Evolutionary conservation across 2,329 filamentous ascomycete species (phyloP).

Genomic region (Sporothrix humicola): DNA sequence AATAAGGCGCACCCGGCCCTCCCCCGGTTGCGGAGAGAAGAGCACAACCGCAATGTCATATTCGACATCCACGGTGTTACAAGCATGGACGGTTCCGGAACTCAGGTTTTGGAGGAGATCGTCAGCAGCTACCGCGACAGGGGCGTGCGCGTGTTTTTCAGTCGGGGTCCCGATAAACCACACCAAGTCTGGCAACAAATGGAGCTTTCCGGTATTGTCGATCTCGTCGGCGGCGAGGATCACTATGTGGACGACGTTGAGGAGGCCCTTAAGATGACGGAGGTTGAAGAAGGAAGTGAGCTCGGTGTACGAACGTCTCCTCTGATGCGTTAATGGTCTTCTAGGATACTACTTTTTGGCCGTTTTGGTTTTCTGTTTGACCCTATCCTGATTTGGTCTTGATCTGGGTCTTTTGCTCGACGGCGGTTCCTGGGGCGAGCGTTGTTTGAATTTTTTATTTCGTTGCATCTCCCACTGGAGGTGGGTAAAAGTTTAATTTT

Average conservation of each 20-base stretch:
- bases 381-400: no score
- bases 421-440: no score
- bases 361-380: no score
- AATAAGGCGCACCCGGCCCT: constrained; percentile 82
- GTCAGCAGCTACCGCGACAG: constrained; percentile 78
- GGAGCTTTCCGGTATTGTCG: constrained; percentile 80
- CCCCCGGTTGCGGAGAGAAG: constrained; percentile 75
- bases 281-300: constrained; percentile 62
- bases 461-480: no score
- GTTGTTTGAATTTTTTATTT: no score
- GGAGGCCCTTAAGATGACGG: constrained; percentile 80
- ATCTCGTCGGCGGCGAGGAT: constrained; percentile 74
- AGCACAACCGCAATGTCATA: constrained; percentile 88
- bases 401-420: no score
- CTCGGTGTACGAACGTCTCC: constrained; percentile 29
- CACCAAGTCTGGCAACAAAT: constrained; percentile 74
- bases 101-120: constrained; percentile 90
- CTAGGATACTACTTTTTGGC: no score
- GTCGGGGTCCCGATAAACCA: constrained; percentile 56
- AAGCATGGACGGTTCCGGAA: constrained; percentile 88
- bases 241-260: constrained; percentile 85
- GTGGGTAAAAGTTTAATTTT: no score
- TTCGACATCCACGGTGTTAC: constrained; percentile 99
- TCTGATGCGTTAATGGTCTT: background rate
- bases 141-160: constrained; percentile 79